Evolutionary conservation across 2,329 filamentous ascomycete species (phyloP), one percentile per base, ranked within the genome.

Genomic region (Trichophaea hybrida): DNA sequence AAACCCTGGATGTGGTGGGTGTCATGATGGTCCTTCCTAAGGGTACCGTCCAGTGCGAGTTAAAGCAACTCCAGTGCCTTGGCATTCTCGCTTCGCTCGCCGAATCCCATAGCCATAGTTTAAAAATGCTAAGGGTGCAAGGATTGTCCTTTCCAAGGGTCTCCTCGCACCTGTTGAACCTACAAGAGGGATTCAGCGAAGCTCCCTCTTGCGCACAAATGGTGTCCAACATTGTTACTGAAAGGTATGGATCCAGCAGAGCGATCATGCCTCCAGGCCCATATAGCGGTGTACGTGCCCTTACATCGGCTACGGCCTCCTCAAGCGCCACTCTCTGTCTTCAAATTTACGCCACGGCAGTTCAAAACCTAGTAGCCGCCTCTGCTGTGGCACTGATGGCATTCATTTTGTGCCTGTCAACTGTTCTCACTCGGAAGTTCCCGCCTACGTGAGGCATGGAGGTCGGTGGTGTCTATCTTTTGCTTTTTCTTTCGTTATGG

Each of bases 1-100:
- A n/a, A n/a, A n/a, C n/a, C n/a, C n/a, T n/a, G n/a, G n/a, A n/a
- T n/a, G n/a, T n/a, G n/a, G n/a, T n/a, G 55, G 5, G 62, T 64
- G 24, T 53, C 24, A 2, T 55, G 46, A 8, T 62, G 53, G 33
- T 64, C 55, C 8, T 2, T 43, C 4, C 59, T 55, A 4, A 61
- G 38, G 5, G 38, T 17, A 13, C 56, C 56, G 15, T 24, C 56
- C 1, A 61, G 6, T 6, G 55, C 55, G 31, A 12, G 2, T 24
- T 59, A 2, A 38, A 1, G 34, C 49, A 48, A 60, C 24, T 58
- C 17, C 17, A 58, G 10, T 31, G 62, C 62, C 37, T 64, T 54
- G 5, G 32, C 34, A 24, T 57, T 59, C 40, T 63, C 46, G 13
- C 56, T 49, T 37, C 59, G 58, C 31, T 43, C 13, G n/a, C 4